Conservation (phyloP, 177 flowering plant species). For the Vitis hybrid region DNA sequence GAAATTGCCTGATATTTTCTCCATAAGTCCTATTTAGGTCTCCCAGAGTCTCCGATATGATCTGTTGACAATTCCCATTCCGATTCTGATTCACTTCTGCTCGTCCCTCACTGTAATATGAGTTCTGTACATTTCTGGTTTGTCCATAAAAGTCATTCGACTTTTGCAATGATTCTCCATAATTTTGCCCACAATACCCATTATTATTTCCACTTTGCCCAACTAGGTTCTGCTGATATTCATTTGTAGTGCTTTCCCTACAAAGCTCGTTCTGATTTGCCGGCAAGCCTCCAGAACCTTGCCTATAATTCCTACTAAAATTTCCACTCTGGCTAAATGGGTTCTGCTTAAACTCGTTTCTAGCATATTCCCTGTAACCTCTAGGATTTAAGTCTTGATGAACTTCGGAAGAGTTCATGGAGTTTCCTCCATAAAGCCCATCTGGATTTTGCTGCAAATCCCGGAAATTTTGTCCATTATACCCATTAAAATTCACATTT, state of each 20-base stretch:
- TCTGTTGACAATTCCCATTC: not conserved
- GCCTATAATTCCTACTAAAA: not conserved
- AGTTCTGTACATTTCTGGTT: not conserved
- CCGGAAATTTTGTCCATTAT: not conserved
- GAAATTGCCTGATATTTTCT: not conserved
- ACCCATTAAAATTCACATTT: constrained; percentile 6
- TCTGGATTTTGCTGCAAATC: constrained; percentile 1
- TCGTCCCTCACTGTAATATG: not conserved
- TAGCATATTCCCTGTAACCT: not conserved
- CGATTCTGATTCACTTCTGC: not conserved
- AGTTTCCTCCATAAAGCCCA: not conserved
- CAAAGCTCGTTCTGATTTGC: not conserved
- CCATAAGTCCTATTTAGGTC: not conserved
- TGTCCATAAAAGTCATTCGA: constrained; percentile 4
- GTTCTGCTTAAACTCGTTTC: constrained; percentile 3
- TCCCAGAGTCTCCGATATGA: not conserved
- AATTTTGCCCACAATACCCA: not conserved
- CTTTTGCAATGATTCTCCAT: not conserved
- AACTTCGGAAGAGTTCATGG: not conserved
- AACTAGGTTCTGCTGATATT: constrained; percentile 2
- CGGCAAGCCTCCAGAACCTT: not conserved
- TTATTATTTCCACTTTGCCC: constrained; percentile 5
- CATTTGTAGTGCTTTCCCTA: not conserved
- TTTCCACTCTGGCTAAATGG: constrained; percentile 1
- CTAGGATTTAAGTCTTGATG: constrained; percentile 15